These are phyloP conservation scores for Monosporascus ibericus DNA, from an alignment of 2,329 filamentous ascomycete species.

Conservation along the genomic window DNA sequence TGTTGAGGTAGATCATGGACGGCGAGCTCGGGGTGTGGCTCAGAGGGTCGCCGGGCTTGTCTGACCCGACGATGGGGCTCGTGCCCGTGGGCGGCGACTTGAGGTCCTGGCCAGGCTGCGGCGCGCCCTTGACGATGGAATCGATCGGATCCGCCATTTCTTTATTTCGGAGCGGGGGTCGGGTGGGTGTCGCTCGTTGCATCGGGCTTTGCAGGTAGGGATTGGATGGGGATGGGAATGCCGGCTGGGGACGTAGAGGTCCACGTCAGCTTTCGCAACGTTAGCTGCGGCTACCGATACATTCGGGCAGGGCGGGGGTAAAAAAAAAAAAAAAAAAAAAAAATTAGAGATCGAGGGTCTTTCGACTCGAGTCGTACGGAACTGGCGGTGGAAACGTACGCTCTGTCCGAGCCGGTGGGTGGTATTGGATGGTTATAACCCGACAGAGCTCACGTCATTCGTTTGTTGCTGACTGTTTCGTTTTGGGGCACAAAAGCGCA, in stretches of 20 bases:
- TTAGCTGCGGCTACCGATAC: no score
- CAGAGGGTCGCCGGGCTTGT: constrained; percentile 61
- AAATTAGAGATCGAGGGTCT: no score
- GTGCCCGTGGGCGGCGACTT: constrained; percentile 37
- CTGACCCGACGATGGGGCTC: constrained; percentile 38
- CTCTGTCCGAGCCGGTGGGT: background rate
- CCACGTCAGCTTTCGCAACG: no score
- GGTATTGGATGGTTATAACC: background rate
- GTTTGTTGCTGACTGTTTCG: background rate
- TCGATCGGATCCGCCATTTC: constrained; percentile 66
- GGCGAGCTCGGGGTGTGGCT: constrained; percentile 81
- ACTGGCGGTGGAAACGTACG: background rate
- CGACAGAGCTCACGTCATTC: background rate
- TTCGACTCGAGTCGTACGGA: background rate
- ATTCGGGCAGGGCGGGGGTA: no score
- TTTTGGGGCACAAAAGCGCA: background rate
- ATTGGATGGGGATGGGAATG: background rate
- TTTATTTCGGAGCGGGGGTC: constrained; percentile 2
- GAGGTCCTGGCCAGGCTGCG: constrained; percentile 53
- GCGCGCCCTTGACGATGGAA: constrained; percentile 87
- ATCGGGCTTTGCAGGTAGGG: background rate
- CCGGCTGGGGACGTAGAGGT: background rate
- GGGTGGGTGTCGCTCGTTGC: constrained; percentile 2
- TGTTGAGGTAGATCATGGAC: constrained; percentile 95
- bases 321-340: no score